Percentiles rank a stretch among this genome's conserved stretches.
Evolutionary conservation across 1,284 basidiomycete species (phyloP).

Genomic region (Ceraceosorus guamensis): DNA sequence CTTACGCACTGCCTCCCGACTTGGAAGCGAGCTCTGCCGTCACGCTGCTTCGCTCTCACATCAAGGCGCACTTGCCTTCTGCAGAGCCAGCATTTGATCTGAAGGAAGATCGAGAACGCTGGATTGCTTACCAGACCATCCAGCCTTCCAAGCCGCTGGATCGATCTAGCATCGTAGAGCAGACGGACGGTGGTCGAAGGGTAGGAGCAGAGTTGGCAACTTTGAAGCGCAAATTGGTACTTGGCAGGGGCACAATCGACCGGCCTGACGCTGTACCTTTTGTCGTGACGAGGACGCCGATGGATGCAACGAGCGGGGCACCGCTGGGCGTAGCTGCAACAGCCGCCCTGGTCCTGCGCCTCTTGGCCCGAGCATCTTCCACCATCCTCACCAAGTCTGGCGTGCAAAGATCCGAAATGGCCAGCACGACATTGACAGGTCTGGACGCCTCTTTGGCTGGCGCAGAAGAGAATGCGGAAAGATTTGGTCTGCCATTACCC

Average conservation of each 20-base stretch:
- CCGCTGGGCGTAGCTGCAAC: constrained; percentile 37
- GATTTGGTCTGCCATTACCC: constrained; percentile 38
- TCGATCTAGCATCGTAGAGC: constrained; percentile 1
- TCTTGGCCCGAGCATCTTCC: constrained; percentile 30
- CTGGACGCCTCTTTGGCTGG: no score
- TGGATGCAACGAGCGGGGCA: constrained; percentile 20
- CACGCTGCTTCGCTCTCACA: constrained; percentile 9
- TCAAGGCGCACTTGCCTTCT: constrained; percentile 9
- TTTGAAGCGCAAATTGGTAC: no score
- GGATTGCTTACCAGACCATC: no score
- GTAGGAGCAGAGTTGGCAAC: constrained; percentile 1
- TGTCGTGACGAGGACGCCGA: constrained; percentile 40
- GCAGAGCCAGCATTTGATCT: neutral
- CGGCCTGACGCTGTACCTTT: constrained; percentile 32
- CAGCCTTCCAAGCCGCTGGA: neutral
- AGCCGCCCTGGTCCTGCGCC: constrained; percentile 36
- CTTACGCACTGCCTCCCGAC: constrained; percentile 15
- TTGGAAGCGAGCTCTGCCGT: constrained; percentile 5
- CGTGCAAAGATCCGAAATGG: no score
- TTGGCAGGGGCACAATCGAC: constrained; percentile 32
- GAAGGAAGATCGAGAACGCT: neutral
- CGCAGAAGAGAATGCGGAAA: constrained; percentile 18
- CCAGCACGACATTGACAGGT: no score
- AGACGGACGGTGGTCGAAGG: no score
- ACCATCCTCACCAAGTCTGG: constrained; percentile 18